Evolutionary conservation across 805 yeast species (phyloP).

Genomic region (Cyberlindnera euphorbiae): DNA sequence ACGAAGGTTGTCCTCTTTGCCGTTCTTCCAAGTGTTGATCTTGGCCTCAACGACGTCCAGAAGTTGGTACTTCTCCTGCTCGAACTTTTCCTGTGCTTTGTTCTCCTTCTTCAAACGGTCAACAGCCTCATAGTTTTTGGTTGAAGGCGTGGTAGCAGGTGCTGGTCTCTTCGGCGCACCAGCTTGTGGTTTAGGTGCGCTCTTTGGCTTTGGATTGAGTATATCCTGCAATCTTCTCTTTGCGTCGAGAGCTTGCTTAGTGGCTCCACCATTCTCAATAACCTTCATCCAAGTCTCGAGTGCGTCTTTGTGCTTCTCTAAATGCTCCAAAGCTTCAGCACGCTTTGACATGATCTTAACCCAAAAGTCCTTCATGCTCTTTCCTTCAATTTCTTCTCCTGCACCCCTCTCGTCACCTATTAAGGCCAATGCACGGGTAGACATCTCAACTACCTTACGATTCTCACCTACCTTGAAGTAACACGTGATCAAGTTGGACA

Average conservation of each 20-base stretch:
- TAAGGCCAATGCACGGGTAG: constrained; percentile 28
- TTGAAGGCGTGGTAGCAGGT: constrained; percentile 2
- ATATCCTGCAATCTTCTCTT: constrained; percentile 71
- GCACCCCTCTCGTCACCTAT: constrained; percentile 34
- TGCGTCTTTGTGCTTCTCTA: constrained; percentile 67
- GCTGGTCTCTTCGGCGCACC: too few species aligned
- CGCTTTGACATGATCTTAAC: constrained; percentile 59
- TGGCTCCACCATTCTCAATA: constrained; percentile 62
- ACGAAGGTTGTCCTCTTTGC: constrained; percentile 78
- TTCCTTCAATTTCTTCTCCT: constrained; percentile 44
- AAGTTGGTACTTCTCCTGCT: constrained; percentile 53
- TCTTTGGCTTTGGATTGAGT: constrained; percentile 48
- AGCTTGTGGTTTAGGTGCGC: constrained; percentile 6
- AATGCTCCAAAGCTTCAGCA: constrained; percentile 81
- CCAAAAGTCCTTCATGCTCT: constrained; percentile 66
- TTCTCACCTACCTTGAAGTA: constrained; percentile 67
- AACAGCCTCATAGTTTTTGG: constrained; percentile 37
- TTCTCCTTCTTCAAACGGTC: constrained; percentile 47
- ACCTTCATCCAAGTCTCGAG: constrained; percentile 55
- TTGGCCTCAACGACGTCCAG: constrained; percentile 58
- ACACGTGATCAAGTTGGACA: constrained; percentile 72
- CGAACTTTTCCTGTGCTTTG: constrained; percentile 40
- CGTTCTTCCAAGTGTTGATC: constrained; percentile 59
- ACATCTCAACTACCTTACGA: constrained; percentile 28
- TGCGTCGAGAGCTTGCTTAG: constrained; percentile 67